Evolutionary conservation across 345 rosid genomes (phyloP).

Genomic region (Geranium rotundifolium): DNA sequence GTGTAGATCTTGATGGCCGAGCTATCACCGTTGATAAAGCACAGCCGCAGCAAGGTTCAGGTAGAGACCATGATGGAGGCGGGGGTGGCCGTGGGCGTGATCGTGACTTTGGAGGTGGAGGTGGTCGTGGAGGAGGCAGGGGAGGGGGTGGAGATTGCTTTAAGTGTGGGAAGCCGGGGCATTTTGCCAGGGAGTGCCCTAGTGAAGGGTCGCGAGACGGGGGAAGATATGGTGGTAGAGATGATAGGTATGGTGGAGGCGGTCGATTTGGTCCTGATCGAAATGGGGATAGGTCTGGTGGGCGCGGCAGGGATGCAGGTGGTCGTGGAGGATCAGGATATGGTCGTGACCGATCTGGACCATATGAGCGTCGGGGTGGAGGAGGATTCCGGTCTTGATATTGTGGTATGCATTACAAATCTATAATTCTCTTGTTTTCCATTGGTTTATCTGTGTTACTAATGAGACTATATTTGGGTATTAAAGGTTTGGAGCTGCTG

Average conservation of each 20-base stretch:
- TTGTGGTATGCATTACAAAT: constrained; percentile 15
- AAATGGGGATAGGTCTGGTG: constrained; percentile 62
- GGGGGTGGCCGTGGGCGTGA: constrained; percentile 43
- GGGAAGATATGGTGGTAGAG: constrained; percentile 16
- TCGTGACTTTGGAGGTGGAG: constrained; percentile 29
- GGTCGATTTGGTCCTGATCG: constrained; percentile 71
- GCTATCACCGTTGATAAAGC: constrained; percentile 89
- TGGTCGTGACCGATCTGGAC: constrained; percentile 65
- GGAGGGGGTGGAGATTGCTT: constrained; percentile 77
- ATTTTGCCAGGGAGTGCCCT: constrained; percentile 93
- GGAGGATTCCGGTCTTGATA: constrained; percentile 34
- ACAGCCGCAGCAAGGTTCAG: constrained; percentile 70
- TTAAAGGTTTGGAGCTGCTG: constrained; percentile 4
- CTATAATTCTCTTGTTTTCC: not conserved
- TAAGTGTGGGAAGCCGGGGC: constrained; percentile 93
- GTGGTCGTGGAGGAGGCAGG: constrained; percentile 40
- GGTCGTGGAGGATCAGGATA: constrained; percentile 63
- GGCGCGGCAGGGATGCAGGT: constrained; percentile 51
- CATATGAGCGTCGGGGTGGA: constrained; percentile 68
- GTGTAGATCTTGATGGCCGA: constrained; percentile 87
- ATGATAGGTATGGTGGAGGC: constrained; percentile 11
- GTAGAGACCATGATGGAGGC: constrained; percentile 70
- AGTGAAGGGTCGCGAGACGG: constrained; percentile 40
- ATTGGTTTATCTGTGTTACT: not conserved
- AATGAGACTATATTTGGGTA: constrained; percentile 4